phyloP scores from a whole-genome alignment of 192 early-diverging fungal genomes.

The Coemansia aciculifera region DNA sequence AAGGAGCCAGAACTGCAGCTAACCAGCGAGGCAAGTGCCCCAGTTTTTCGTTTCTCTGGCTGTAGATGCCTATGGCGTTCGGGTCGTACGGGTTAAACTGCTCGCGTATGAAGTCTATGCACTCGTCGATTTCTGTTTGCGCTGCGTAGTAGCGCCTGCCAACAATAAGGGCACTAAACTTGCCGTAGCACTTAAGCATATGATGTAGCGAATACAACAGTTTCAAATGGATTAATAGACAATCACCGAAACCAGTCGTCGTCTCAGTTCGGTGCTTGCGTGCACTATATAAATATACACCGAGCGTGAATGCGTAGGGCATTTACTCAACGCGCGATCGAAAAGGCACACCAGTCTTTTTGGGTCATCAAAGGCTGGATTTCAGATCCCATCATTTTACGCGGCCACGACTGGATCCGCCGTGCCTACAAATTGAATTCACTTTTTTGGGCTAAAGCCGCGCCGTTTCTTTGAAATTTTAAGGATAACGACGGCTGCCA shows the following conservation, averaged over 20 bases:
- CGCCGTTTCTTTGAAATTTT: not conserved
- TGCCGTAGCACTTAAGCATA: conserved; percentile 12
- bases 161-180: conserved; percentile 34
- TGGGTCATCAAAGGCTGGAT: not conserved
- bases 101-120: conserved; percentile 16
- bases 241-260: not conserved
- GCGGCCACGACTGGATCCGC: too few relatives aligned
- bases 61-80: conserved; percentile 32
- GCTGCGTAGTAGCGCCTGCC: conserved; percentile 32
- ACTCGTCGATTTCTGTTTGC: conserved; percentile 4
- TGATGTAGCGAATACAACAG: not conserved
- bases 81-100: conserved; percentile 22
- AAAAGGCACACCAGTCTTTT: not conserved
- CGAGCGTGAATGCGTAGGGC: not conserved
- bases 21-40: conserved; percentile 47
- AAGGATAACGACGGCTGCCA: conserved; percentile 52
- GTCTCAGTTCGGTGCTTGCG: not conserved
- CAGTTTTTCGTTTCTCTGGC: conserved; percentile 5
- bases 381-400: conserved; percentile 11
- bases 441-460: conserved; percentile 8
- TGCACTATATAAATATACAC: not conserved
- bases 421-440: conserved; percentile 6
- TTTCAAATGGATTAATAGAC: not conserved
- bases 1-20: conserved; percentile 38
- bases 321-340: not conserved